Conservation (phyloP, 306 rosid genomes). For the Glycine latifolia region DNA sequence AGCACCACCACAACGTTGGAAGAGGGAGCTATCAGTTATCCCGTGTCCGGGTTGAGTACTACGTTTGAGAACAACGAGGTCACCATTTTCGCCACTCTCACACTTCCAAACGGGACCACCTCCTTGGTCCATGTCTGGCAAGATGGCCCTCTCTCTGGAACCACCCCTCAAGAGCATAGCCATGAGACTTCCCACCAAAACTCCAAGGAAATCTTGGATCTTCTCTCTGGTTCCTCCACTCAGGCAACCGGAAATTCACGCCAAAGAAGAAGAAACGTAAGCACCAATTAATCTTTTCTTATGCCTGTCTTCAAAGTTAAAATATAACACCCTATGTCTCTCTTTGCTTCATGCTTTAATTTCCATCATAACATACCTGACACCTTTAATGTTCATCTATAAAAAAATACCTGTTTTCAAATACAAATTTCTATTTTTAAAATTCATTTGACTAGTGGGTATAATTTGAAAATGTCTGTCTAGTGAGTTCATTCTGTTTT, state of each 20-base stretch:
- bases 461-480: too few species aligned
- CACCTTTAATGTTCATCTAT: not conserved
- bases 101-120: constrained; percentile 52
- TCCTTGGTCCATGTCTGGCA: constrained; percentile 78
- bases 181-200: constrained; percentile 10
- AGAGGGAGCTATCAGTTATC: constrained; percentile 46
- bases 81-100: constrained; percentile 62
- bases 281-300: not conserved
- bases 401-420: too few species aligned
- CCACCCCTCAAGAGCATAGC: constrained; percentile 43
- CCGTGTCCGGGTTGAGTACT: constrained; percentile 42
- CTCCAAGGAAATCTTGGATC: constrained; percentile 57
- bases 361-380: too few species aligned
- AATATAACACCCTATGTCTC: too few species aligned
- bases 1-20: constrained; percentile 36
- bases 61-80: constrained; percentile 56
- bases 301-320: too few species aligned
- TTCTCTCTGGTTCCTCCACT: constrained; percentile 61
- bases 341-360: too few species aligned
- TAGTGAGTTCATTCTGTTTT: too few species aligned
- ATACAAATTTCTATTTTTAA: too few species aligned
- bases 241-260: constrained; percentile 40
- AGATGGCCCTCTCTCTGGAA: constrained; percentile 55
- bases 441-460: too few species aligned
- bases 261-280: constrained; percentile 64